Percentiles rank a stretch among this genome's conserved stretches.
Evolutionary conservation across 2,329 filamentous ascomycete species (phyloP).

Genomic region (Venturia oleaginea): DNA sequence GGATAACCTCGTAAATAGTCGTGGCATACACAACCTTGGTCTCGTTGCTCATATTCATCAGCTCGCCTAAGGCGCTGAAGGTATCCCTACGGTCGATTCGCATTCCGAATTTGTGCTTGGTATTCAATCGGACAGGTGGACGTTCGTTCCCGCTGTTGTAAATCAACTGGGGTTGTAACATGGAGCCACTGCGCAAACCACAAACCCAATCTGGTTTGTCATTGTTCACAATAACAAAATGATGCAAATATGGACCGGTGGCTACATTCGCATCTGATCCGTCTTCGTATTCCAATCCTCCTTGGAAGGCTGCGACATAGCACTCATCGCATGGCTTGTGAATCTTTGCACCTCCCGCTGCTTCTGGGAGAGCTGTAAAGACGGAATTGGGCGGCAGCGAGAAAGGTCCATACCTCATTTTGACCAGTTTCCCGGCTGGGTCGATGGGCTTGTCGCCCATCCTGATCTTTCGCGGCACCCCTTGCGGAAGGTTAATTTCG

Average conservation of each 20-base stretch:
- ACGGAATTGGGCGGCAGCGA: constrained; percentile 9
- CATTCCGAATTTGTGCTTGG: constrained; percentile 11
- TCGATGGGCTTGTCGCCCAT: constrained; percentile 8
- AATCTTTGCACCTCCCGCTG: neutral
- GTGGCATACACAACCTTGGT: constrained; percentile 9
- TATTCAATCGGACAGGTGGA: constrained; percentile 4
- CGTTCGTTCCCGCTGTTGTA: constrained; percentile 13
- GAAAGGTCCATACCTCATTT: constrained; percentile 13
- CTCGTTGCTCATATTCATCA: constrained; percentile 13
- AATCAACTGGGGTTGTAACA: constrained; percentile 8
- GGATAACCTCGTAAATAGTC: constrained; percentile 11
- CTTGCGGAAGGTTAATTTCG: constrained; percentile 1
- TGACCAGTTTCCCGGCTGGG: constrained; percentile 8
- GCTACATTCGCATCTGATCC: constrained; percentile 12
- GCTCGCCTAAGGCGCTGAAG: constrained; percentile 1
- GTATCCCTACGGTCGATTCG: constrained; percentile 4
- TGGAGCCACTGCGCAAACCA: neutral
- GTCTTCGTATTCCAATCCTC: constrained; percentile 12
- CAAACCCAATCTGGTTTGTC: constrained; percentile 13
- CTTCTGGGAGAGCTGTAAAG: neutral
- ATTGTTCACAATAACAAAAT: constrained; percentile 10
- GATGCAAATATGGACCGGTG: constrained; percentile 13
- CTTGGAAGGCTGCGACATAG: constrained; percentile 9
- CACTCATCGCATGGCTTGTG: constrained; percentile 14
- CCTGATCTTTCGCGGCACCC: constrained; percentile 5